Evolutionary conservation across 2,329 filamentous ascomycete genomes (phyloP).

Genomic region (Tothia fuscella): DNA sequence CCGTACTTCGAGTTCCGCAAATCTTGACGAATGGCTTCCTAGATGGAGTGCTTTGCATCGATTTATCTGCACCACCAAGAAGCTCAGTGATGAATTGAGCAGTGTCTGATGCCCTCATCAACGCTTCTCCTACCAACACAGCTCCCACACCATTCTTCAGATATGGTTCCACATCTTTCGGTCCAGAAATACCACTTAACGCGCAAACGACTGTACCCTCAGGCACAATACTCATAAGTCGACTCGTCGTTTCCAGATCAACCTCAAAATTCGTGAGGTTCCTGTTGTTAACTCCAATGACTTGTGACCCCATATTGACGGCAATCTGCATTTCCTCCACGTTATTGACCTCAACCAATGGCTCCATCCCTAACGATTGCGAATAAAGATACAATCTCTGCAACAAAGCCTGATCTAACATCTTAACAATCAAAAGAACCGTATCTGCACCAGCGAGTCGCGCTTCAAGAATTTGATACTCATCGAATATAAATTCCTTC

Average conservation of each 20-base stretch:
- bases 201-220: constrained; percentile 82
- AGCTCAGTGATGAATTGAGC: constrained; percentile 72
- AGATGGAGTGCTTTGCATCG: constrained; percentile 14
- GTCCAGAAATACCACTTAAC: constrained; percentile 81
- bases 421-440: constrained; percentile 92
- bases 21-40: constrained; percentile 66
- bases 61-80: constrained; percentile 44
- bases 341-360: constrained; percentile 91
- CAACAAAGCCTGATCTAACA: constrained; percentile 69
- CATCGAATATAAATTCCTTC: constrained; percentile 96
- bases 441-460: constrained; percentile 88
- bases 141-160: constrained; percentile 83
- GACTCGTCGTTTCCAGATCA: constrained; percentile 81
- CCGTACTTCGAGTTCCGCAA: constrained; percentile 75
- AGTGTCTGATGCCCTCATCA: constrained; percentile 84
- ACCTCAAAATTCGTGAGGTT: constrained; percentile 96
- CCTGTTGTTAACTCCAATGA: constrained; percentile 95
- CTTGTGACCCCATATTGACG: constrained; percentile 73
- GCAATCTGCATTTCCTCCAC: constrained; percentile 85
- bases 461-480: constrained; percentile 95
- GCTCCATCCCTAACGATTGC: constrained; percentile 86
- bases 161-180: constrained; percentile 80
- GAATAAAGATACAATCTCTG: constrained; percentile 80
- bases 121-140: constrained; percentile 84
- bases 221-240: constrained; percentile 76